A percentile compares a stretch with the other conserved stretches of the same genome.
phyloP scores from a whole-genome alignment of 164 flowering plant genomes.

The Litsea cubeba region DNA sequence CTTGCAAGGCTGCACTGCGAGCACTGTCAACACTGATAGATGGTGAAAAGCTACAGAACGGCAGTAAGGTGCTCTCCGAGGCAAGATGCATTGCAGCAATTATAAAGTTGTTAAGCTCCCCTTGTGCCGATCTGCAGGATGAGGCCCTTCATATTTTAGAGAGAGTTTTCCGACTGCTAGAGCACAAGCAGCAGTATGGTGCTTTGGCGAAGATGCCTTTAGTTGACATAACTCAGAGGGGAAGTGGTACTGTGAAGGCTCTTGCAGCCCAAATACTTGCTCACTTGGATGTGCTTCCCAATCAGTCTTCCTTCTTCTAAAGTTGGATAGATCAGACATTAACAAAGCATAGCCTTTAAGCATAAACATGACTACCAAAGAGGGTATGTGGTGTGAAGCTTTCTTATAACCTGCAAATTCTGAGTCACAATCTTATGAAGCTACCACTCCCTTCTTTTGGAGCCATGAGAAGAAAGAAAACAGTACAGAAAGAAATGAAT shows the following conservation, averaged over 20 bases:
- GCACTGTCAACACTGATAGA: slow-evolving; percentile 56
- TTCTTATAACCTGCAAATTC: background rate
- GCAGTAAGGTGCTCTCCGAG: slow-evolving; percentile 52
- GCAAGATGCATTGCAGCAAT: slow-evolving; percentile 46
- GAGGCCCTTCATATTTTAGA: slow-evolving; percentile 47
- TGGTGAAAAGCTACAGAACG: slow-evolving; percentile 43
- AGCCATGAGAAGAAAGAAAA: background rate
- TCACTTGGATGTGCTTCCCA: slow-evolving; percentile 57
- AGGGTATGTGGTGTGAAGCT: too few species aligned
- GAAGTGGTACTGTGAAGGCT: slow-evolving; percentile 35
- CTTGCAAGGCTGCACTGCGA: slow-evolving; percentile 46
- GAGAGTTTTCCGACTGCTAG: slow-evolving; percentile 43
- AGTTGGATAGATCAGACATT: background rate
- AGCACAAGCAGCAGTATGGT: slow-evolving; percentile 49
- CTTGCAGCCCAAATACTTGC: slow-evolving; percentile 57
- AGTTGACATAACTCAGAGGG: slow-evolving; percentile 61
- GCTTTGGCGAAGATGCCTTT: slow-evolving; percentile 43
- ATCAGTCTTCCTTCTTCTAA: slow-evolving; percentile 65
- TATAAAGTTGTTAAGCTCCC: slow-evolving; percentile 39
- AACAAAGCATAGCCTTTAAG: background rate
- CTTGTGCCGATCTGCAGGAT: slow-evolving; percentile 43
- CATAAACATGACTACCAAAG: too few species aligned
- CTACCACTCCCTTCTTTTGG: background rate
- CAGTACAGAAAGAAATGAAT: background rate
- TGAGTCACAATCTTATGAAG: background rate